phyloP scores from a whole-genome alignment of 2,329 filamentous ascomycete genomes.

The Periconia sp. region DNA sequence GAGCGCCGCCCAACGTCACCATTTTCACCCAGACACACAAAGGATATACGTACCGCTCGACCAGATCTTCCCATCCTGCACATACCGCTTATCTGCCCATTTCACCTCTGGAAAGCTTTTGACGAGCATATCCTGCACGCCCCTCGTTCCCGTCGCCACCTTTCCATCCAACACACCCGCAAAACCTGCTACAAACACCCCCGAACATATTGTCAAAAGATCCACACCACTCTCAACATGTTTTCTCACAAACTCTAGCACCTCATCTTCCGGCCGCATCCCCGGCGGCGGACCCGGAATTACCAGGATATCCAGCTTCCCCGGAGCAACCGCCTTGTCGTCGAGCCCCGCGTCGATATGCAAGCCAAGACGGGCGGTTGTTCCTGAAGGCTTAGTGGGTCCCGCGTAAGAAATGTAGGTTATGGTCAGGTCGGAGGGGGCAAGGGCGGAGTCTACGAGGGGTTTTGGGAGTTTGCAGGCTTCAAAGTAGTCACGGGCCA shows the following conservation, averaged over 20 bases:
- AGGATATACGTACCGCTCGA: constrained; percentile 18
- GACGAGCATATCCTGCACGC: constrained; percentile 10
- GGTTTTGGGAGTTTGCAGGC: constrained; percentile 39
- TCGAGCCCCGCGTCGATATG: constrained; percentile 28
- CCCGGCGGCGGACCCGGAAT: constrained; percentile 47
- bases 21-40: background rate
- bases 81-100: constrained; percentile 23
- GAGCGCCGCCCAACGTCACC: background rate
- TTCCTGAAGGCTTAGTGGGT: constrained; percentile 11
- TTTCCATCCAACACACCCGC: constrained; percentile 25
- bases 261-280: constrained; percentile 28
- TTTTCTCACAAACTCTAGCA: constrained; percentile 36
- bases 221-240: constrained; percentile 33
- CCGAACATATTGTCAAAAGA: constrained; percentile 24
- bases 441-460: constrained; percentile 29
- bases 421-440: constrained; percentile 26
- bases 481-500: constrained; percentile 34
- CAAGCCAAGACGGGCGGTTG: constrained; percentile 38
- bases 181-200: constrained; percentile 20
- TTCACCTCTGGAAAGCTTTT: constrained; percentile 18
- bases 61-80: constrained; percentile 22
- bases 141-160: constrained; percentile 18
- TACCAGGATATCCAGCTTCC: constrained; percentile 44
- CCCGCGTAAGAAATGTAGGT: constrained; percentile 36
- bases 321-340: constrained; percentile 40